Evolutionary conservation across 129 eudicot genomes (phyloP), one percentile per base, ranked within the genome.

Genomic region (Kitagawia praeruptora): DNA sequence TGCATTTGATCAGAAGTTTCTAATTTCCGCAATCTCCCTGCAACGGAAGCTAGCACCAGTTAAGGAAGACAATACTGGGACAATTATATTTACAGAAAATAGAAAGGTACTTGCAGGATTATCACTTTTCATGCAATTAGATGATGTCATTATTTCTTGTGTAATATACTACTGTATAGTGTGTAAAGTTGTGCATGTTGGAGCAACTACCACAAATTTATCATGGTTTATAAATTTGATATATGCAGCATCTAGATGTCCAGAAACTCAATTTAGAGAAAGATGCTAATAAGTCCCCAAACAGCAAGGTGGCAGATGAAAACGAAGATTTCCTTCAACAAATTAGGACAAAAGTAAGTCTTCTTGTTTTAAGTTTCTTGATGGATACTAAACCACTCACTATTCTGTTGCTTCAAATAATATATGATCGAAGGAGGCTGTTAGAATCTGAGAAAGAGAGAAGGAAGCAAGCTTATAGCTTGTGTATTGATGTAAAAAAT

Each of bases 301-400:
- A 79, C 51, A 87, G 82, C 66, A 89, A 79, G 77, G 81, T 19
- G 47, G 72, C 56, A n/a, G 89, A 89, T 25, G 94, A 92, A 80
- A 86, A 86, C 64, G 96, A 84, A 44, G 97, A 96, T 58, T 96
- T 96, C 79, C 86, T 92, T 71, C 93, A 92, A 80, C 99, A 96
- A 86, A 96, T 96, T 84, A 89, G 94, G 86, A 69, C 90, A 82
- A 96, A 86, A 86, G 99, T 92, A 78, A 88, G 97, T 84, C 23
- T 64, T 79, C 74, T 16, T 78, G 44, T 79, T 70, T 49, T 6
- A 73, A 16, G 5, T 25, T 38, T 40, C 54, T n/a, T 27, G 21
- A 6, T 12, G 45, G 14, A 37, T 18, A 28, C 15, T 46, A 70
- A 18, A 18, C 31, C 0, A 12, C 42, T 67, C 3, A 67, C 21